Percentiles rank a stretch among this genome's conserved stretches.
phyloP scores from a whole-genome alignment of 257 asterid species.

The Agastache rugosa region DNA sequence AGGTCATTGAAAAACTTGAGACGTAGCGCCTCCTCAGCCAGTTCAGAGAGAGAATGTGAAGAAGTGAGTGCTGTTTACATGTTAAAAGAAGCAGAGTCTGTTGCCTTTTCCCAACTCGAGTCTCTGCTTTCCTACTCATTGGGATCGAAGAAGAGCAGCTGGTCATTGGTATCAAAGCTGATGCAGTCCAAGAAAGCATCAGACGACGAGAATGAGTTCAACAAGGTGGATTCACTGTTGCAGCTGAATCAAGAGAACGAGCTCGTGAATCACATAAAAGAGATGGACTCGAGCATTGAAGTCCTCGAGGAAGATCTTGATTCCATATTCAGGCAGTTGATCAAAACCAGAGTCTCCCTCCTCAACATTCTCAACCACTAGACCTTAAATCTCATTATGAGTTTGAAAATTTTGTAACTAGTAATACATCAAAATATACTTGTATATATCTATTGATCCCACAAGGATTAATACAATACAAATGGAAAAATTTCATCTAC shows the following conservation, averaged over 20 bases:
- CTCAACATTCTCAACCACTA: too few species aligned
- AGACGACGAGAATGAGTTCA: conserved; percentile 32
- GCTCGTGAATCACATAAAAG: conserved; percentile 35
- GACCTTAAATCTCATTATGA: background rate
- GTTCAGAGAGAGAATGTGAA: background rate
- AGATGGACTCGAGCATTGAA: conserved; percentile 45
- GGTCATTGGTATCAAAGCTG: conserved; percentile 44
- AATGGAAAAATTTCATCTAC: background rate
- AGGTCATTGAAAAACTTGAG: conserved; percentile 37
- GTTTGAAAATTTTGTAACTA: conserved; percentile 18
- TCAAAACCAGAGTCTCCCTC: too few species aligned
- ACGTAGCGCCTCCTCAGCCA: background rate
- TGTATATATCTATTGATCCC: conserved; percentile 5
- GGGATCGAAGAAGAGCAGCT: conserved; percentile 29
- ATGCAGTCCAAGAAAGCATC: conserved; percentile 33
- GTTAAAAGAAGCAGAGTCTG: conserved; percentile 44
- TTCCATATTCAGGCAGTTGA: background rate
- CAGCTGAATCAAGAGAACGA: conserved; percentile 23
- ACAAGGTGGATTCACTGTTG: conserved; percentile 34
- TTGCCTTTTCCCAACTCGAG: conserved; percentile 35
- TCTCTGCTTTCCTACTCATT: conserved; percentile 33
- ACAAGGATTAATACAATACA: background rate
- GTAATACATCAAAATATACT: conserved; percentile 18
- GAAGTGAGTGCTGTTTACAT: conserved; percentile 5
- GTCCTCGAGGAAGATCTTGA: too few species aligned